These are phyloP conservation scores for Salix brachista DNA, from an alignment of 345 rosid species.

Conservation along the genomic window DNA sequence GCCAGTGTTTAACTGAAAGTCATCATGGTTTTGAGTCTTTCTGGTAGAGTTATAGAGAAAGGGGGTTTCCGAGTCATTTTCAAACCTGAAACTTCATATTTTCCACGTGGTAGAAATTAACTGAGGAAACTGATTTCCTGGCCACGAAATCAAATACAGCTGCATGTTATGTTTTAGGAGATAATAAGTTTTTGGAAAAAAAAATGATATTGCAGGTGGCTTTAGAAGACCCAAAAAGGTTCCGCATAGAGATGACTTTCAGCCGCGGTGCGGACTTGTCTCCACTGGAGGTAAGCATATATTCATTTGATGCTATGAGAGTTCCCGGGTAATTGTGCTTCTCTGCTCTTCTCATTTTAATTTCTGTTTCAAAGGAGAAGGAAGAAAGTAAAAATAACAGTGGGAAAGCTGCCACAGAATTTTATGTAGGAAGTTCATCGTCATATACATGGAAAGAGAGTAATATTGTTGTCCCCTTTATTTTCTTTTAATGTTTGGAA, in stretches of 20 bases:
- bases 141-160: background rate
- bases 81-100: background rate
- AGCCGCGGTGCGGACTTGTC: conserved; percentile 98
- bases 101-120: background rate
- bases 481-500: background rate
- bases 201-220: conserved; percentile 45
- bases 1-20: background rate
- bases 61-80: background rate
- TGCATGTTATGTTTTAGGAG: background rate
- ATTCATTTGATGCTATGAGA: background rate
- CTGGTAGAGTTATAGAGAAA: background rate
- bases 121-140: background rate
- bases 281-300: conserved; percentile 69
- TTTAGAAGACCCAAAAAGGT: conserved; percentile 84
- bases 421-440: background rate
- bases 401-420: background rate
- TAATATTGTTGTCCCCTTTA: background rate
- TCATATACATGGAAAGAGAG: background rate
- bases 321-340: background rate
- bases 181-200: background rate
- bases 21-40: background rate
- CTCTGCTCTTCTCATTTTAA: background rate
- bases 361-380: background rate
- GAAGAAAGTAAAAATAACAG: background rate
- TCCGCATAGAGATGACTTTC: conserved; percentile 81